phyloP scores from a whole-genome alignment of 805 yeast species.

The Candida arabinofermentans region DNA sequence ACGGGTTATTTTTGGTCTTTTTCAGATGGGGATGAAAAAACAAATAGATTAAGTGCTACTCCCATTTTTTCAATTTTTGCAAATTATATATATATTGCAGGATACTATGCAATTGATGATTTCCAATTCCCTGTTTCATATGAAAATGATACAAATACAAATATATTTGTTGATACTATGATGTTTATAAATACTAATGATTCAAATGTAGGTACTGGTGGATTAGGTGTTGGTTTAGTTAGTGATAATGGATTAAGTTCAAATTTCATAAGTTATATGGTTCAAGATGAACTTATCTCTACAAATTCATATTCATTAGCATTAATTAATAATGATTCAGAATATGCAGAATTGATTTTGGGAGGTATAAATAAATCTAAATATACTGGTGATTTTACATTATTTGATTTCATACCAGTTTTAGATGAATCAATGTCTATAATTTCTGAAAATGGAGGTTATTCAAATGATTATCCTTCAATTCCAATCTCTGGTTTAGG shows the following conservation, averaged over 20 bases:
- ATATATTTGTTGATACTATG: conserved; percentile 17
- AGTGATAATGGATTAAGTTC: conserved; percentile 16
- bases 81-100: conserved; percentile 22
- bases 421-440: conserved; percentile 12
- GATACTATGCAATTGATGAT: conserved; percentile 24
- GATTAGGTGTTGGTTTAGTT: conserved; percentile 42
- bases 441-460: conserved; percentile 12
- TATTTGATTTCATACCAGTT: conserved; percentile 48
- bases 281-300: conserved; percentile 27
- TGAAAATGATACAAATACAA: background rate
- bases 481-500: conserved; percentile 44
- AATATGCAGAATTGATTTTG: conserved; percentile 39
- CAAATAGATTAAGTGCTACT: conserved; percentile 10
- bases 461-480: conserved; percentile 32
- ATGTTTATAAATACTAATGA: conserved; percentile 37
- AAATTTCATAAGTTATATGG: conserved; percentile 34
- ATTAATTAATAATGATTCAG: conserved; percentile 24
- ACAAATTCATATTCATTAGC: conserved; percentile 44
- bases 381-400: conserved; percentile 43
- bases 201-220: conserved; percentile 38
- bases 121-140: conserved; percentile 12
- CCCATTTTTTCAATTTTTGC: conserved; percentile 9
- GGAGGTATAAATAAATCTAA: conserved; percentile 55
- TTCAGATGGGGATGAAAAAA: background rate
- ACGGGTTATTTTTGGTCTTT: conserved; percentile 12